A percentile compares a stretch with the other conserved stretches of the same genome.
phyloP scores from a whole-genome alignment of 139 green algal genomes.

The Chlamydomonas sp. region DNA sequence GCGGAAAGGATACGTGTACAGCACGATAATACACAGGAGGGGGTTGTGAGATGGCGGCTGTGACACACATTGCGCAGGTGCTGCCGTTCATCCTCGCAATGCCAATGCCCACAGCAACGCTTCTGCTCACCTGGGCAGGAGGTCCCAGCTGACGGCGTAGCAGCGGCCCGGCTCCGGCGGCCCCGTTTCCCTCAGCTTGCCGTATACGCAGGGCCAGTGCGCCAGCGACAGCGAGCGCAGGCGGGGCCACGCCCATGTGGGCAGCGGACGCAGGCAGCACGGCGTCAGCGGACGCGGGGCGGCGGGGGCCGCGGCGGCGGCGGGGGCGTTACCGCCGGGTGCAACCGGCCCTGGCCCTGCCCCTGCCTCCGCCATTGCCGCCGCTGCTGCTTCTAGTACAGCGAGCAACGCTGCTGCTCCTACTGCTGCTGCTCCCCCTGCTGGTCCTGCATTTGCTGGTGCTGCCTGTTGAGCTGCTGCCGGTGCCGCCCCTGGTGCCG shows the following conservation, averaged over 20 bases:
- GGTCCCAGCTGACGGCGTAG: conserved; percentile 21
- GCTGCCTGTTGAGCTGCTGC: neutral
- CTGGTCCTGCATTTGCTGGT: neutral
- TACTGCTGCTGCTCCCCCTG: too few relatives aligned
- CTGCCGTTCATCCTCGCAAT: too few relatives aligned
- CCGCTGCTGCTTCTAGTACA: too few relatives aligned
- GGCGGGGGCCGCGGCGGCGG: neutral
- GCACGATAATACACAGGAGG: too few relatives aligned
- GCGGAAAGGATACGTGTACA: too few relatives aligned
- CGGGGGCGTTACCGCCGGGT: neutral
- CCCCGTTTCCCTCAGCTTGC: conserved; percentile 19
- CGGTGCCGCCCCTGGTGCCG: neutral
- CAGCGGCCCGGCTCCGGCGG: conserved; percentile 3
- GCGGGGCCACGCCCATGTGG: conserved; percentile 6
- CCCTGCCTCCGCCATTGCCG: too few relatives aligned
- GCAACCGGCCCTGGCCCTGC: too few relatives aligned
- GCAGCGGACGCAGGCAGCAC: conserved; percentile 1
- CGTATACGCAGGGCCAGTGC: conserved; percentile 18
- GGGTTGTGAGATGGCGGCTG: too few relatives aligned
- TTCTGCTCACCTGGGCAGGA: neutral
- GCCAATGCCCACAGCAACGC: too few relatives aligned
- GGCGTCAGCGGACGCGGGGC: neutral
- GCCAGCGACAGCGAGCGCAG: conserved; percentile 21
- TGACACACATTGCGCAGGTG: too few relatives aligned
- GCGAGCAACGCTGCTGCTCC: neutral